phyloP scores from a whole-genome alignment of 176 grass and related monocot species.

The Leersia perrieri region DNA sequence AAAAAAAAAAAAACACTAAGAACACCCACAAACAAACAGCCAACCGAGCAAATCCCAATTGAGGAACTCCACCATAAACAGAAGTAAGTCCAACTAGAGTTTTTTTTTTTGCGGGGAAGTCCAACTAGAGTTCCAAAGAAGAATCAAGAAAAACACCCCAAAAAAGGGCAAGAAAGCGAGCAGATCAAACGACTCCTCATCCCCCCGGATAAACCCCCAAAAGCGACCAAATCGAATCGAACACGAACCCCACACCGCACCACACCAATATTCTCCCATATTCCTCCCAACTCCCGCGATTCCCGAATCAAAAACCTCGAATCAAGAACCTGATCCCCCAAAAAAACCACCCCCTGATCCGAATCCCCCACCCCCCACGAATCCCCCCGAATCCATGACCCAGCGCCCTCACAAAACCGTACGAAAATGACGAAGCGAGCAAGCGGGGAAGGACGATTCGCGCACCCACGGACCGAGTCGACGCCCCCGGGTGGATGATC shows the following conservation, averaged over 20 bases:
- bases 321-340: not conserved
- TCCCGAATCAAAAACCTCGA: not conserved
- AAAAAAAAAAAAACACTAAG: not conserved
- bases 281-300: not conserved
- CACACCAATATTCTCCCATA: not conserved
- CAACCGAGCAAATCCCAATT: not conserved
- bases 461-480: not conserved
- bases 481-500: not conserved
- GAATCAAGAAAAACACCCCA: not conserved
- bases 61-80: not conserved
- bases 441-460: not conserved
- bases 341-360: not conserved
- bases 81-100: not conserved
- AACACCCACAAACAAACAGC: not conserved
- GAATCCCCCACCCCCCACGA: not conserved
- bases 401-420: not conserved
- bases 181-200: not conserved
- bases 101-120: no score
- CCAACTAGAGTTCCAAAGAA: no score
- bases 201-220: not conserved
- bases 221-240: not conserved
- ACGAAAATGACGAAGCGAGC: not conserved
- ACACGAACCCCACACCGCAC: not conserved
- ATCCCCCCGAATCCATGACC: no score
- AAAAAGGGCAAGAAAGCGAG: not conserved